Evolutionary conservation across 768 basidiomycete species (phyloP), one percentile per base, ranked within the genome.

Genomic region (Butyriboletus loyo): DNA sequence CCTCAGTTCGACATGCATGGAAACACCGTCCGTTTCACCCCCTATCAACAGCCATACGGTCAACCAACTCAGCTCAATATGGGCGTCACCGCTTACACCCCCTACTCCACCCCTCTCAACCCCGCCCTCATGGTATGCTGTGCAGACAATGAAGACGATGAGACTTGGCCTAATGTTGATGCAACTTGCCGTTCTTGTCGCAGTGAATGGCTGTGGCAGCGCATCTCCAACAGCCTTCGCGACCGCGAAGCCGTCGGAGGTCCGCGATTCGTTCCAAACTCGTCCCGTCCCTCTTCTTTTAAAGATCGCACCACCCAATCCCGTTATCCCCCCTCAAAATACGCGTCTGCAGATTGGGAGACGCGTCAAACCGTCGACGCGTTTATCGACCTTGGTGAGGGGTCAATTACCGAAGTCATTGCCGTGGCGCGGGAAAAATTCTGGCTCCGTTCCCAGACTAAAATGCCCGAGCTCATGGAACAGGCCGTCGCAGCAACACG

Each of bases 331-430:
- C 71, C 52, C 1, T 49, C 55, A 27, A 70, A 65, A 56, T 69
- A 67, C 53, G 59, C 57, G 56, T 59, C 68, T 36, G 60, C 63
- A 1, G 86, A 89, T 58, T 86, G 83, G 84, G 86, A 87, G 65
- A 81, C 81, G 41, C 77, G 85, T 39, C 82, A 83, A 58, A 75
- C 76, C 9, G 76, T 90, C 13, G 86, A 86, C 46, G 78, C 78
- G n/a, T 91, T 87, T 69, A 68, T 89, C 35, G 87, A 89, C 51
- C 73, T 86, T 24, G 86, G 79, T 3, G 89, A 90, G 56, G 88
- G 88, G 21, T 78, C 75, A 7, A 78, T 90, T 53, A 59, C 64
- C 39, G 83, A 87, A 41, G 83, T 89, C 21, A 64, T 89, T 31
- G 64, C 64, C 28, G 67, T 86, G 27, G 84, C 85, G 15, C 75